Evolutionary conservation across 2,329 filamentous ascomycete genomes (phyloP), one percentile per base, ranked within the genome.

Genomic region (Apiospora saccharicola): DNA sequence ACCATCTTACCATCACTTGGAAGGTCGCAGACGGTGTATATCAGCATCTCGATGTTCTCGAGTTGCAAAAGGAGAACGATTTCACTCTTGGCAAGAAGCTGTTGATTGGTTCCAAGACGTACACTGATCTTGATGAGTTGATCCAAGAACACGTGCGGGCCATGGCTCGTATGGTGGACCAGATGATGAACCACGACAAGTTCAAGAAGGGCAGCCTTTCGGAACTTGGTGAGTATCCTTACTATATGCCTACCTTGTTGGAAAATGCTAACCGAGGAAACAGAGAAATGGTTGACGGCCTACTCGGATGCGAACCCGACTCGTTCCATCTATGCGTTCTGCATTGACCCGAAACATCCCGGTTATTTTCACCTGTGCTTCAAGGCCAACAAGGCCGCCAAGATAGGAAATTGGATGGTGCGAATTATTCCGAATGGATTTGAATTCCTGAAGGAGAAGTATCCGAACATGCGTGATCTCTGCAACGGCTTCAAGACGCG

Each of bases 81-180:
- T 98, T 98, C 81, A 95, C 95, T 0, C 92, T 98, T 4, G 96
- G 96, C 74, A 92, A 92, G 77, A 91, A 92, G 57, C 88, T 99
- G 71, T 93, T 94, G 75, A 94, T 99, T 71, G 93, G 91, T 46
- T 93, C 94, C 77, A 96, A 95, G 81, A 96, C 90, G 10, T 99
- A 99, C 85, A 94, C 91, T 73, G 96, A 99, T 91, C 87, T 99
- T 74, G 96, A 99, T 83, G 96, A 99, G 82, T 84, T 99, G 85
- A 98, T 99, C 76, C 95, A 97, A 80, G 93, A 96, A 79, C 96
- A 99, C 81, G 94, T 99, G 80, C 96, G 98, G 85, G 94, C 95
- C 70, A 99, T 98, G 96, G 93, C 95, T 24, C 94, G 93, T 83
- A 99, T 99, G 87, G 96, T 98, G 70, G 94, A 97, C 76, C 96